phyloP scores from a whole-genome alignment of 2,329 filamentous ascomycete genomes.

The Nemania serpens region DNA sequence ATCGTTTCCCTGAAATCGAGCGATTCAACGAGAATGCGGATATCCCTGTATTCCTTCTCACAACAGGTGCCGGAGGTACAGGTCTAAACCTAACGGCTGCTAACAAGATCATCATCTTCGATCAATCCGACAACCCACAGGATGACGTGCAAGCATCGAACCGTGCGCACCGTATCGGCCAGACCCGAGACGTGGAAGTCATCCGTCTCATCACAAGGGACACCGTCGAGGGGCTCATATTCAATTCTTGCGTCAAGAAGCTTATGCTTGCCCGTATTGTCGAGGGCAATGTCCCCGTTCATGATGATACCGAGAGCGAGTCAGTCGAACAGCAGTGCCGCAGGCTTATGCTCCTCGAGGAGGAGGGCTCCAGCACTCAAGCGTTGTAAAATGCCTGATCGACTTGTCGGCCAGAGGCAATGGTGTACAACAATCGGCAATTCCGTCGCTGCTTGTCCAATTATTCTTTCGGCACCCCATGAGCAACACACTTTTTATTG shows the following conservation, averaged over 20 bases:
- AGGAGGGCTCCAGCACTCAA: constrained; percentile 26
- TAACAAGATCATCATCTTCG: constrained; percentile 98
- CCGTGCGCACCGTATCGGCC: constrained; percentile 90
- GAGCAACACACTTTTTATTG: neutral
- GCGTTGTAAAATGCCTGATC: constrained; percentile 10
- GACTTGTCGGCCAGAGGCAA: neutral
- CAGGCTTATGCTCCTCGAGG: constrained; percentile 40
- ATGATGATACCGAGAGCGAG: constrained; percentile 45
- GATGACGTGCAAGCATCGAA: constrained; percentile 99
- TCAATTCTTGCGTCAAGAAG: constrained; percentile 89
- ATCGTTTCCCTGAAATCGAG: constrained; percentile 87
- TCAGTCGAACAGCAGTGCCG: constrained; percentile 42
- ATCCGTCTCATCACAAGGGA: constrained; percentile 78
- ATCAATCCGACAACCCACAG: constrained; percentile 96
- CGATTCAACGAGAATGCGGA: constrained; percentile 75
- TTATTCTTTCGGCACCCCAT: neutral
- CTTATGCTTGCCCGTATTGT: constrained; percentile 72
- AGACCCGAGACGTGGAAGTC: constrained; percentile 88
- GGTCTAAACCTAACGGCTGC: constrained; percentile 95
- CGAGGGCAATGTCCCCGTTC: constrained; percentile 66
- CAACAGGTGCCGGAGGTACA: constrained; percentile 92
- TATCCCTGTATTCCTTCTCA: constrained; percentile 90
- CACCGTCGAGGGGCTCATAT: constrained; percentile 93
- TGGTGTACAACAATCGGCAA: neutral
- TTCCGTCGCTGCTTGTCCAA: too few relatives aligned